Base-by-base conservation (phyloP, 1,284 basidiomycete species). In the Rhodotorula glutinis region DNA sequence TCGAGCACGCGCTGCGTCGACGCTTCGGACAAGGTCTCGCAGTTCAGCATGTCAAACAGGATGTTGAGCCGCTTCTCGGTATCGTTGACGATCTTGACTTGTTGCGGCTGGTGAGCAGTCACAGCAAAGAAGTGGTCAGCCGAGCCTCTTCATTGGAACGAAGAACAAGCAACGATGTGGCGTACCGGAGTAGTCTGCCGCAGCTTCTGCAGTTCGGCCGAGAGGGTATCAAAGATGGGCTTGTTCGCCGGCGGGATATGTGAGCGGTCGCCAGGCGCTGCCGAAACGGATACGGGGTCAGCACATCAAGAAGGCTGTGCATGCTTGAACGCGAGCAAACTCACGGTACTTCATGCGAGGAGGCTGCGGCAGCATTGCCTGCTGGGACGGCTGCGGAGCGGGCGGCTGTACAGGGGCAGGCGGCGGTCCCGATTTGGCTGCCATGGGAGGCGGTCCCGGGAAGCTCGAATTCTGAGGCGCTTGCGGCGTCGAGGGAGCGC, bases 11-110 rank as follows among this genome's bases (percentile, higher is more conserved):
- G 67, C 27, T 74, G 72, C 7, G 76, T 67, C 19, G 76, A 69
- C 59, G 74, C 69, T 9, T 71, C 57, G 21, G 77, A 74, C 14
- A 97, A 79, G 11, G 90, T 89, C 74, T 91, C 92, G 77, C 92
- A 94, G 80, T 97, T 97, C 73, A 97, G 81, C 40, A 87, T 87
- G 78, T 97, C 94, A 75, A 95, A 95, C 61, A 97, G 80, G 7
- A 88, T 84, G 78, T 89, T 93, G 76, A 96, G 82, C 38, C 94
- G 84, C 33, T 91, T 85, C 77, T 96, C 92, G 3, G 92, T 85
- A 76, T 97, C 94, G 67, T 93, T 91, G 0, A 88, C 86, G 74
- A 94, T 84, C 44, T 90, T 87, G 79, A 88, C 90, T 81, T 94
- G 88, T 73, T 88, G 85, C 13, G 89, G 85, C 86, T 90, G 77